A percentile compares a stretch with the other conserved stretches of the same genome.
phyloP scores from a whole-genome alignment of 345 rosid genomes.

The Citrus trifoliata region DNA sequence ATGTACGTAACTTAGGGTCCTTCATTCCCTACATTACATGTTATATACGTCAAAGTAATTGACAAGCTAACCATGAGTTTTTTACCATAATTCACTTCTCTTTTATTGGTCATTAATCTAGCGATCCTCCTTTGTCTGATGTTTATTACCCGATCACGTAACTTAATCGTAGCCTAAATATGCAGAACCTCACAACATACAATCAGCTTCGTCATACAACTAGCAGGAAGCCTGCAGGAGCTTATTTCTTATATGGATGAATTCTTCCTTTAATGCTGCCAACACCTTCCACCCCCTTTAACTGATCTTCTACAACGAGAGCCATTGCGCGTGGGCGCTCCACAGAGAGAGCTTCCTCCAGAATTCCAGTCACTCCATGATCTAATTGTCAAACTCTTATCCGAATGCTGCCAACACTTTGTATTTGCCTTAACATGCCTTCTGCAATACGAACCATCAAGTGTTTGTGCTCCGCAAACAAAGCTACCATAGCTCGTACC shows the following conservation, averaged over 20 bases:
- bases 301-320: conserved; percentile 41
- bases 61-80: too few relatives aligned
- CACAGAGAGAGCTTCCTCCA: conserved; percentile 33
- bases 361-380: not conserved
- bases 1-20: too few relatives aligned
- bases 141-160: too few relatives aligned
- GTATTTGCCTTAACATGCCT: conserved; percentile 8
- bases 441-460: conserved; percentile 3
- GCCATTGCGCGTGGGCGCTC: conserved; percentile 45
- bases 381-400: not conserved
- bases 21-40: too few relatives aligned
- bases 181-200: not conserved
- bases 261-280: conserved; percentile 50
- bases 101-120: too few relatives aligned
- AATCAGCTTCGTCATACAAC: not conserved
- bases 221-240: not conserved
- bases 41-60: too few relatives aligned
- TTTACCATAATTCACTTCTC: too few relatives aligned
- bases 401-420: conserved; percentile 10
- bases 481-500: not conserved
- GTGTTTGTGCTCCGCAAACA: not conserved
- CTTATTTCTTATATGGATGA: conserved; percentile 24
- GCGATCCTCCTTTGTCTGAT: too few relatives aligned
- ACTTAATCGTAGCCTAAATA: too few relatives aligned
- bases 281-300: conserved; percentile 45